Base-by-base conservation (phyloP, 2,329 filamentous ascomycete genomes). In the Fusarium algeriense region DNA sequence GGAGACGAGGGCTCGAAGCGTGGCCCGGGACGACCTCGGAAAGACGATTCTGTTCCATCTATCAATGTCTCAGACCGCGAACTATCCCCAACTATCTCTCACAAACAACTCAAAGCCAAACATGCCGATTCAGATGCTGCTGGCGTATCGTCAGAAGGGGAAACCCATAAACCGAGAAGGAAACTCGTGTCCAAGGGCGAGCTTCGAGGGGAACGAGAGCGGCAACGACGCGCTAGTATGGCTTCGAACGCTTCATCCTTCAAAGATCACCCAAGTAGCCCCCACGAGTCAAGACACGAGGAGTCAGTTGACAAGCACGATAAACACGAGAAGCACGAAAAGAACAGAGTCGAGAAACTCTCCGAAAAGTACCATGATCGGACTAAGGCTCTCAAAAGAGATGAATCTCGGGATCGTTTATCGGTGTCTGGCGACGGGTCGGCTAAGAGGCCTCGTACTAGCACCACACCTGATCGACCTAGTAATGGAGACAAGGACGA, bases 141-240 rank as follows among this genome's bases (percentile, higher is more conserved):
- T 17, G 83, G 81, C 4, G 80, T 83, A 10, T 88, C 87, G 1
- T 90, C 88, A 37, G 87, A 87, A 74, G 89, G 85, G 4, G 88
- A 90, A 75, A 78, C 86, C 12, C 78, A 83, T 26, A 91, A 91
- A 75, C 89, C 89, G 4, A 82, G 89, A 28, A 84, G 88, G 41
- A 92, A 91, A 75, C 83, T 92, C 14, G 84, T 91, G 23, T 91
- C 89, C 2, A 89, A 89, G 38, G 87, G 86, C 55, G 89, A 91
- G 61, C 79, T 90, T 41, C 88, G 89, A 67, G 87, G 87, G 13
- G 87, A 89, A 74, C 83, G 87, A 20, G 86, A 89, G 58, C 87
- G 86, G 77, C 87, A 89, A 70, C 83, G 88, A 20, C 87, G 89
- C 10, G 83, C 86, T 46, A 90, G 88, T 75, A 81, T 90, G 80